A percentile compares a stretch with the other conserved stretches of the same genome.
Evolutionary conservation across 1,284 basidiomycete genomes (phyloP).

Genomic region (Athelia psychrophila): DNA sequence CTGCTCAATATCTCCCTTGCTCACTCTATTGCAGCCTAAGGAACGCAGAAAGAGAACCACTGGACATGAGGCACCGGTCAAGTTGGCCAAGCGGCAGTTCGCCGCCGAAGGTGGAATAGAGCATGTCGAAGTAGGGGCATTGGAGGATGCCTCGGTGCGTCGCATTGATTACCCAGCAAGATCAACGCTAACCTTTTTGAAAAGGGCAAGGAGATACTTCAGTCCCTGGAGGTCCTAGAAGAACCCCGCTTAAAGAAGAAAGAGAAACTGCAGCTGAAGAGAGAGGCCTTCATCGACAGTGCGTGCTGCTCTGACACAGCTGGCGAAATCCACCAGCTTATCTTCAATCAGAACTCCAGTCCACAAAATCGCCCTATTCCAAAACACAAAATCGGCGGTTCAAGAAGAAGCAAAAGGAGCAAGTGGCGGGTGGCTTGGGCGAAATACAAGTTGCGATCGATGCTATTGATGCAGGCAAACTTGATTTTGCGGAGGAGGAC

Average conservation of each 20-base stretch:
- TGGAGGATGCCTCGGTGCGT: slow-evolving; percentile 35
- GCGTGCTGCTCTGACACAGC: slow-evolving; percentile 13
- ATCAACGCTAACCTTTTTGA: background rate
- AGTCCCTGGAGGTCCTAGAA: slow-evolving; percentile 23
- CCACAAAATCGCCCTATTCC: slow-evolving; percentile 59
- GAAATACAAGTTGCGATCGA: slow-evolving; percentile 59
- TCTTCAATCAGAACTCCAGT: slow-evolving; percentile 47
- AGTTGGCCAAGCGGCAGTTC: slow-evolving; percentile 45
- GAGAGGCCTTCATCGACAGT: slow-evolving; percentile 70
- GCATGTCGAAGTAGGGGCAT: slow-evolving; percentile 41
- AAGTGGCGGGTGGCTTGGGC: slow-evolving; percentile 59
- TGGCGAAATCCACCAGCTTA: background rate
- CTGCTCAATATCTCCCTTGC: background rate
- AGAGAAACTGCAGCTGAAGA: slow-evolving; percentile 64
- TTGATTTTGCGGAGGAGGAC: slow-evolving; percentile 18
- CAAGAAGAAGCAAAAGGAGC: slow-evolving; percentile 69
- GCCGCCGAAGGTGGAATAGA: slow-evolving; percentile 47
- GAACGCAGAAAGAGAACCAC: slow-evolving; percentile 44
- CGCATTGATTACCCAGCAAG: background rate
- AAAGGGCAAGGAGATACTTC: slow-evolving; percentile 46
- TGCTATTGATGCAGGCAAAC: slow-evolving; percentile 37
- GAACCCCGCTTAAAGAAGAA: slow-evolving; percentile 54
- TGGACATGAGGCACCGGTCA: slow-evolving; percentile 51
- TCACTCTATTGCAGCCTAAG: slow-evolving; percentile 46
- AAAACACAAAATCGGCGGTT: slow-evolving; percentile 71